Evolutionary conservation across 1,284 basidiomycete genomes (phyloP).

Genomic region (Ceratobasidium sp.): DNA sequence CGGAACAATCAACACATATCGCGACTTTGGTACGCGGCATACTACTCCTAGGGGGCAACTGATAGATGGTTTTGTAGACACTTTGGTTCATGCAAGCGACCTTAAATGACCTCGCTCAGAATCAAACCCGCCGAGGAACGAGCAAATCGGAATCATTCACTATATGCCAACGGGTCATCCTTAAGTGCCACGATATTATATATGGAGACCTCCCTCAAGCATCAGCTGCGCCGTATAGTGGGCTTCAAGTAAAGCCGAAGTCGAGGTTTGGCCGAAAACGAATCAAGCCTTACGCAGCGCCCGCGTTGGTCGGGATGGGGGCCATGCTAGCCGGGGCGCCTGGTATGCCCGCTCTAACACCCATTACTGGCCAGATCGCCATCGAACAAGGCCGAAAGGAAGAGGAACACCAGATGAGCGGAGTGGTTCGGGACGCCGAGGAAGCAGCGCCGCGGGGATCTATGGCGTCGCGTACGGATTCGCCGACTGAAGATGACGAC

Average conservation of each 20-base stretch:
- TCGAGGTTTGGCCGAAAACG: constrained; percentile 70
- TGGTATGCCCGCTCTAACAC: constrained; percentile 81
- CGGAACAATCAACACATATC: constrained; percentile 91
- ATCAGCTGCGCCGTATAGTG: constrained; percentile 68
- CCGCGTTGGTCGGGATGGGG: constrained; percentile 89
- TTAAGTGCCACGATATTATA: constrained; percentile 96
- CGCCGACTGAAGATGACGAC: constrained; percentile 57
- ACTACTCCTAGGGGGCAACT: constrained; percentile 17
- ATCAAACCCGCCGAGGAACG: constrained; percentile 54
- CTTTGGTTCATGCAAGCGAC: constrained; percentile 98
- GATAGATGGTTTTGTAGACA: constrained; percentile 69
- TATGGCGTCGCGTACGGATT: constrained; percentile 43
- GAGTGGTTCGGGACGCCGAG: constrained; percentile 35
- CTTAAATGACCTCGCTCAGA: constrained; percentile 82
- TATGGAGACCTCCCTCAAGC: constrained; percentile 88
- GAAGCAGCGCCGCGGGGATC: constrained; percentile 30
- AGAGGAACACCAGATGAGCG: constrained; percentile 59
- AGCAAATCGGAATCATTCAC: constrained; percentile 83
- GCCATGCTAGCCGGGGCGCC: constrained; percentile 82
- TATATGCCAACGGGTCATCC: constrained; percentile 93
- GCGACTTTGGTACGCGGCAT: constrained; percentile 85
- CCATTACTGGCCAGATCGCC: constrained; percentile 84
- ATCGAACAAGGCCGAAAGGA: constrained; percentile 88
- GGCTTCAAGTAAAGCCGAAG: constrained; percentile 66
- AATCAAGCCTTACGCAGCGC: constrained; percentile 78